Base-by-base conservation (phyloP, 768 basidiomycete genomes). In the Dentipellis sp. region DNA sequence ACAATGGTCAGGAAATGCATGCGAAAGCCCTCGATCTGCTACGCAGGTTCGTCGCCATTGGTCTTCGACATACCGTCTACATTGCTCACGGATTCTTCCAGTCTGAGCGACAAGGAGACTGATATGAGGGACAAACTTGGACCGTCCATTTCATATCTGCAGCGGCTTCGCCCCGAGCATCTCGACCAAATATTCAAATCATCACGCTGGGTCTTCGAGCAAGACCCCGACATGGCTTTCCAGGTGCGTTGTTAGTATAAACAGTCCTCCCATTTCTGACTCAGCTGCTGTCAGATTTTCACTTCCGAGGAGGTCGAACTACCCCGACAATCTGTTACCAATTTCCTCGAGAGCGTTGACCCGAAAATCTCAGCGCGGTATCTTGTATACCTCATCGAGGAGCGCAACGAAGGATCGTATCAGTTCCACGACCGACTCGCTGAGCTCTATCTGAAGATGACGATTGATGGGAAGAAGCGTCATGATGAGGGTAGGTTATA, bases 1-100 rank as follows among this genome's bases (percentile, higher is more conserved):
- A 97, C 66, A 82, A 91, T 62, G 93, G 92, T 37, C 94, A 94
- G 75, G 88, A 89, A 72, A 97, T 95, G 92, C 97, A 99, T 63
- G 75, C 76, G 0, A 88, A 94, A 67, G 94, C 95, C 0, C 69
- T 99, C 60, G 73, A 79, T 29, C 75, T 98, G 36, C 76, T 99
- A n/a, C 79, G 81, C 66, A 81, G 91, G 95, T 97, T 60, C 61
- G 90, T 69, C 3, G 8, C n/a, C 0, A 0, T 38, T 2, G 12
- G 5, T 52, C 10, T 45, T 45, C 14, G 42, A 45, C 42, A 10
- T 12, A 45, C 8, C 14, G 42, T 45, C 42, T 19, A 14, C 40
- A 4, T 19, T 4, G 17, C 14, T 42, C 40, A 42, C 17, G 4
- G 3, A 14, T 42, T 14, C 29, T 21, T 40, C n/a, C 58, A 97